Percentiles rank a stretch among this genome's conserved stretches.
phyloP scores from a whole-genome alignment of 148 eudicot genomes.

The Polygonum aviculare region DNA sequence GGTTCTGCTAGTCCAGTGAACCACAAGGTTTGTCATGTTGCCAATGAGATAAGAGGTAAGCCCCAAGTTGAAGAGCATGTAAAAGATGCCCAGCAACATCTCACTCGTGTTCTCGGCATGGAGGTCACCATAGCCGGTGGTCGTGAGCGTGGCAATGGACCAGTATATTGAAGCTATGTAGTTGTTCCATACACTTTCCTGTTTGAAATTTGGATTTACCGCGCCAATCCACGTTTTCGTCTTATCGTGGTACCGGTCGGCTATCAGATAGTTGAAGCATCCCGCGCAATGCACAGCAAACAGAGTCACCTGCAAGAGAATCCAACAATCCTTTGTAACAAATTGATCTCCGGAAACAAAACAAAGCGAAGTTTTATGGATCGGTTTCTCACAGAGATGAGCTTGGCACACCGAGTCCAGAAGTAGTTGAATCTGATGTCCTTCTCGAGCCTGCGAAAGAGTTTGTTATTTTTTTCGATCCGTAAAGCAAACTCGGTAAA shows the following conservation, averaged over 20 bases:
- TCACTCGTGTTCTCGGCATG: slow-evolving; percentile 73
- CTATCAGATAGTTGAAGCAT: slow-evolving; percentile 64
- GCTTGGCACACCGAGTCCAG: slow-evolving; percentile 75
- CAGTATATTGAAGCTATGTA: slow-evolving; percentile 77
- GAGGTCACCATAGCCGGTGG: slow-evolving; percentile 93
- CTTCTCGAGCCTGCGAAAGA: slow-evolving; percentile 92
- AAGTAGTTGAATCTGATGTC: slow-evolving; percentile 87
- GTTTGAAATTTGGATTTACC: slow-evolving; percentile 53
- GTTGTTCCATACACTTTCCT: slow-evolving; percentile 41
- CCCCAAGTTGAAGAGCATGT: slow-evolving; percentile 82
- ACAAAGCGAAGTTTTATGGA: no score
- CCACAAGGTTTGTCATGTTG: slow-evolving; percentile 33
- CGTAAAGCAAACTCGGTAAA: no score
- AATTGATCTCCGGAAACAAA: no score
- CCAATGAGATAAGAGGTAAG: slow-evolving; percentile 87
- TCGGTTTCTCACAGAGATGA: slow-evolving; percentile 32
- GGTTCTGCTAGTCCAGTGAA: slow-evolving; percentile 9
- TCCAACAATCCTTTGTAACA: no score
- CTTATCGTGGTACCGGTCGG: slow-evolving; percentile 62
- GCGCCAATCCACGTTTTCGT: slow-evolving; percentile 75
- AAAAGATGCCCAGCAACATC: slow-evolving; percentile 67
- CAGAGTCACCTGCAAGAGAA: slow-evolving; percentile 19
- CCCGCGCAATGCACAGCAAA: slow-evolving; percentile 74
- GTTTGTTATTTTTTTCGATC: no score
- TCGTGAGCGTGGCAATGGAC: slow-evolving; percentile 79